Base-by-base conservation (phyloP, 1,139 yeast genomes). In the Petasospora fabianii region DNA sequence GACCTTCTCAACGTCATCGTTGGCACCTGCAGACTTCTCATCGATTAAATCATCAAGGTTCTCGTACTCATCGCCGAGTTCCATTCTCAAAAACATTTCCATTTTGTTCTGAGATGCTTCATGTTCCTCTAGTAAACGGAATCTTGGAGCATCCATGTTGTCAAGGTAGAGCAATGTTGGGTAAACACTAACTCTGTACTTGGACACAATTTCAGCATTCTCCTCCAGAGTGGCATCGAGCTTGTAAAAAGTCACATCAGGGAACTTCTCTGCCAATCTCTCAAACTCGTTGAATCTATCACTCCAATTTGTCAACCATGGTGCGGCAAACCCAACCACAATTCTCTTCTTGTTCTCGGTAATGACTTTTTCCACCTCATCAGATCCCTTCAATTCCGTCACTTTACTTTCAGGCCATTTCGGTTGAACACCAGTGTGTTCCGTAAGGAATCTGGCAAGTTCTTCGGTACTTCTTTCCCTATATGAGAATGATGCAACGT, bases 251-350 rank as follows among this genome's bases (percentile, higher is more conserved):
- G 35, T 32, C 16, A 46, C 35, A 12, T 44, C 47, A 6, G 32
- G 34, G 24, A 39, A 39, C 28, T 32, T 35, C 33, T 26, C 21
- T 3, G 54, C 47, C 2, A 44, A 24, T 30, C 41, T 42, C 22
- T 52, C 57, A 35, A 34, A 49, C 18, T 44, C 43, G 11, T 50
- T 49, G 14, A 44, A 39, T 26, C 39, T 44, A 5, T 44, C 42
- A 12, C 32, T 41, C 54, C 53, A 53, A 21, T 45, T 47, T 14
- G 47, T 43, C 16, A 49, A 19, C 58, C 58, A 53, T 7, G 55
- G 51, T 1, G 55, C 45, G 12, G 42, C 22, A 29, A 53, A 50
- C 2, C 47, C 49, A 13, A 53, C 29, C 3, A 50, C 27, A 8
- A 37, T 16, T 22, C 40, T 38, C 32, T 30, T 29, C 35, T 30